Conservation (phyloP, 208 protist genomes). For the Eutreptiella sp. region DNA sequence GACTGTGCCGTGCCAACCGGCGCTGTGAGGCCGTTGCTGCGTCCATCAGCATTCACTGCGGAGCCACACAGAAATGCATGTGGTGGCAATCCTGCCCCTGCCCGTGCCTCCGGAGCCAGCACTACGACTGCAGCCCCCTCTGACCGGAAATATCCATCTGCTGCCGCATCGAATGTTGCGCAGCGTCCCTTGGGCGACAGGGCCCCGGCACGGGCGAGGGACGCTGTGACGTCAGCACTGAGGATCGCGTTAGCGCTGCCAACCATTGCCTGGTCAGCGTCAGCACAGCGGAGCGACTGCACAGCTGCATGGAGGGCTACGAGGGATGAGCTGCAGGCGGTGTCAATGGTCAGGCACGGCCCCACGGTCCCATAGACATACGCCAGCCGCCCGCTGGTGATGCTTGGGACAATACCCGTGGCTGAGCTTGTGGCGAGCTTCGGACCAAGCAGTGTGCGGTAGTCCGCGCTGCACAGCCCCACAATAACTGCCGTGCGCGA, state of each 20-base stretch:
- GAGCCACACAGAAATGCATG: constrained; percentile 40
- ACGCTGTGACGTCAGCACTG: constrained; percentile 13
- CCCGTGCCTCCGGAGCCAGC: constrained; percentile 31
- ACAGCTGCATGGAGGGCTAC: constrained; percentile 50
- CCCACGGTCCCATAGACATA: constrained; percentile 49
- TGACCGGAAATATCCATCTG: constrained; percentile 58
- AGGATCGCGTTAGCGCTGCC: constrained; percentile 42
- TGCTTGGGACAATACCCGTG: constrained; percentile 18
- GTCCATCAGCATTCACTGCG: constrained; percentile 50
- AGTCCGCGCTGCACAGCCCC: constrained; percentile 9
- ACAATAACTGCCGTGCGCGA: constrained; percentile 11
- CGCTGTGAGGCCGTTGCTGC: constrained; percentile 25
- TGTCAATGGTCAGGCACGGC: constrained; percentile 54
- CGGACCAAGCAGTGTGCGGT: constrained; percentile 16
- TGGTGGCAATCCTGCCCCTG: constrained; percentile 1
- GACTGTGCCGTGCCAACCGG: constrained; percentile 37
- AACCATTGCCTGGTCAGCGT: constrained; percentile 6
- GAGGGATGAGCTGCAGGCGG: constrained; percentile 62
- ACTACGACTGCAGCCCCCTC: constrained; percentile 58
- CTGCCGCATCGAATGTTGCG: constrained; percentile 53
- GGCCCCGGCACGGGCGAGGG: constrained; percentile 35
- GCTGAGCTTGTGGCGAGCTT: constrained; percentile 1
- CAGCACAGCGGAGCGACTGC: constrained; percentile 23
- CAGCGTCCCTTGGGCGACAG: constrained; percentile 49
- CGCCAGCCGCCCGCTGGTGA: too few species aligned